These are phyloP conservation scores for Plantago coronopus DNA, from an alignment of 305 asterid species.

Conservation along the genomic window DNA sequence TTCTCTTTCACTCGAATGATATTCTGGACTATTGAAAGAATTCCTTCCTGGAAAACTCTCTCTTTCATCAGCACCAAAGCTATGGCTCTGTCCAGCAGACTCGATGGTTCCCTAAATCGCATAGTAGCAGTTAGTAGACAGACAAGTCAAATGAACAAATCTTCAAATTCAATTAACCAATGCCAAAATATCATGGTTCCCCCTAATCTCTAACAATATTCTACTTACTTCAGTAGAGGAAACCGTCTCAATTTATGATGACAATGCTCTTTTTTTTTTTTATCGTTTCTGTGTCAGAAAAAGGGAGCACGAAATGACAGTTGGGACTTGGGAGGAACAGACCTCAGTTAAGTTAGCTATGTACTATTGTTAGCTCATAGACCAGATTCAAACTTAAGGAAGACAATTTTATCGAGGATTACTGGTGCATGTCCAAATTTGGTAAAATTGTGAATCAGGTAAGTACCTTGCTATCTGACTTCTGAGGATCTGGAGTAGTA, in stretches of 20 bases:
- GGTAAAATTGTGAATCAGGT: conserved; percentile 1
- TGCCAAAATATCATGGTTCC: neutral
- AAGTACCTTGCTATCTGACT: conserved; percentile 48
- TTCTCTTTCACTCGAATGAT: conserved; percentile 27
- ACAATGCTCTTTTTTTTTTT: neutral
- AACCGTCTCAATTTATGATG: neutral
- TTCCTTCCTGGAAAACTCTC: conserved; percentile 25
- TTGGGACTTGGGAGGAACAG: neutral
- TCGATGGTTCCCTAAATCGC: conserved; percentile 49
- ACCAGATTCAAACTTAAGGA: neutral
- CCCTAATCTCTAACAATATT: neutral
- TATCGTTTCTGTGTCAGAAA: neutral
- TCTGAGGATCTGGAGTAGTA: conserved; percentile 35
- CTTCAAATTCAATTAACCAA: neutral
- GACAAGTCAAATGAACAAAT: neutral
- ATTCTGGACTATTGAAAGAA: conserved; percentile 30
- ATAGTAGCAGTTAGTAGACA: neutral
- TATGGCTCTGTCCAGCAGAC: conserved; percentile 37
- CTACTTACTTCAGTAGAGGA: neutral
- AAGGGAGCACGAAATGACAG: neutral
- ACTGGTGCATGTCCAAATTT: neutral
- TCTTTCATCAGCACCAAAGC: conserved; percentile 32
- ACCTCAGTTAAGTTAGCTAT: neutral
- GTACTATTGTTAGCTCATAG: neutral
- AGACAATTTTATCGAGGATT: neutral